Evolutionary conservation across 2,329 filamentous ascomycete genomes (phyloP).

Genomic region (Penicillium occitanis): DNA sequence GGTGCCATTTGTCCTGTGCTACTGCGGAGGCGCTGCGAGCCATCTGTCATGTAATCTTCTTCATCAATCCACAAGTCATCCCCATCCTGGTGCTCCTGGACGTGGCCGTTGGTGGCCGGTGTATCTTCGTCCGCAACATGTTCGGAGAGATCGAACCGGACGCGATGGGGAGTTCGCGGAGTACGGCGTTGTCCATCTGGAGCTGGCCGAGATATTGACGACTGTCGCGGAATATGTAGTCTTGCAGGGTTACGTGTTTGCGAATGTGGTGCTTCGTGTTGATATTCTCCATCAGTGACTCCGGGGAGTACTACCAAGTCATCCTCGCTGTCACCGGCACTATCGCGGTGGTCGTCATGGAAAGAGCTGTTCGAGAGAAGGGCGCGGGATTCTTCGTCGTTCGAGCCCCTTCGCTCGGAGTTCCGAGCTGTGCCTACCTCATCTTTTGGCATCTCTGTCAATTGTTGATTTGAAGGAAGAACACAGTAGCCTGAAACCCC

Average conservation of each 20-base stretch:
- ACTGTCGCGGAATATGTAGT: constrained; percentile 35
- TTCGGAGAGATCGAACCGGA: constrained; percentile 61
- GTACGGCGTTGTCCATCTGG: constrained; percentile 47
- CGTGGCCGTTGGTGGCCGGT: constrained; percentile 33
- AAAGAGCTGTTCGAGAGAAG: constrained; percentile 33
- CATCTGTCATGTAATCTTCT: constrained; percentile 58
- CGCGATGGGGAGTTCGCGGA: constrained; percentile 65
- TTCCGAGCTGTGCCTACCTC: constrained; percentile 37
- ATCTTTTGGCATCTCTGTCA: constrained; percentile 45
- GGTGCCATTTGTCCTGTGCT: constrained; percentile 58
- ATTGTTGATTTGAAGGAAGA: constrained; percentile 23
- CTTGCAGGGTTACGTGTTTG: constrained; percentile 22
- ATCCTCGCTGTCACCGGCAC: constrained; percentile 27
- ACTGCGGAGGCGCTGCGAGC: constrained; percentile 40
- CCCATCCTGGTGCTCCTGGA: constrained; percentile 30
- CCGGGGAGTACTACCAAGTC: constrained; percentile 30
- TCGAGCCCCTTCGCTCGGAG: constrained; percentile 32
- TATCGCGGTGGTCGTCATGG: constrained; percentile 19
- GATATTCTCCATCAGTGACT: constrained; percentile 25
- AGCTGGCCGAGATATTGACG: constrained; percentile 43
- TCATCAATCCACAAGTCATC: constrained; percentile 54
- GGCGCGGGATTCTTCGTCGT: constrained; percentile 35
- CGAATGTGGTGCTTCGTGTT: constrained; percentile 17
- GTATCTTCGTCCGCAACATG: constrained; percentile 31
- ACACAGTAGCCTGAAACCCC: constrained; percentile 28